Conservation (phyloP, 2,329 filamentous ascomycete genomes). For the Ceratocystis smalleyi region DNA sequence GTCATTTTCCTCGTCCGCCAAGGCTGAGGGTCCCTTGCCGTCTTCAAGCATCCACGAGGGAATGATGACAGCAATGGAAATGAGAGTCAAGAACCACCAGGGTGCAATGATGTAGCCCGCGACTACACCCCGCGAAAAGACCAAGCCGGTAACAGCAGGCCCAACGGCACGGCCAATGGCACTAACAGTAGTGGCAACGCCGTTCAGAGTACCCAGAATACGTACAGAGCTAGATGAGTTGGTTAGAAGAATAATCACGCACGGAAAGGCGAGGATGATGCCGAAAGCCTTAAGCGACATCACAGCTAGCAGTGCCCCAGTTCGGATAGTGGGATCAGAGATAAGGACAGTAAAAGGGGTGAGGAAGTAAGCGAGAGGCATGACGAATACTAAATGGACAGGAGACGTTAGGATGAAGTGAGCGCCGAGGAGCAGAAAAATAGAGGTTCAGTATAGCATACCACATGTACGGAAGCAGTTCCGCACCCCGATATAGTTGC, state of each 20-base stretch:
- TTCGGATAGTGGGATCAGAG: slow-evolving; percentile 32
- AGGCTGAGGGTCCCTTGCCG: slow-evolving; percentile 46
- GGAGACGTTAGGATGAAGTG: background rate
- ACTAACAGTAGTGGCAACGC: slow-evolving; percentile 69
- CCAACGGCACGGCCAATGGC: slow-evolving; percentile 67
- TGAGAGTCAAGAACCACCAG: slow-evolving; percentile 59
- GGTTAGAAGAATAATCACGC: slow-evolving; percentile 75
- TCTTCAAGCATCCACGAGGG: slow-evolving; percentile 62
- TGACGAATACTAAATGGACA: slow-evolving; percentile 35
- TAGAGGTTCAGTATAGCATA: slow-evolving; percentile 21
- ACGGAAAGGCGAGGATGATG: slow-evolving; percentile 77
- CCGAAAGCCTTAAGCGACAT: slow-evolving; percentile 60
- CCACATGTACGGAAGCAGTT: slow-evolving; percentile 53
- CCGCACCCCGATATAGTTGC: slow-evolving; percentile 57
- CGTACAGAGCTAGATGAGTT: slow-evolving; percentile 64
- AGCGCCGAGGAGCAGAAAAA: background rate
- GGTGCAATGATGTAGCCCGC: slow-evolving; percentile 61
- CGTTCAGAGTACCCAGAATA: slow-evolving; percentile 78
- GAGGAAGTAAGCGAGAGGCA: slow-evolving; percentile 64
- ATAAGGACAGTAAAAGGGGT: slow-evolving; percentile 66
- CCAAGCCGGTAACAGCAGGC: slow-evolving; percentile 54
- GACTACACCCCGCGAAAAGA: slow-evolving; percentile 63
- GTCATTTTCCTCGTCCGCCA: slow-evolving; percentile 20
- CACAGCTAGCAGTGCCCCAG: slow-evolving; percentile 47
- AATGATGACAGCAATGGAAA: slow-evolving; percentile 50